A percentile compares a stretch with the other conserved stretches of the same genome.
Conservation (phyloP, 805 yeast genomes). For the Teunomyces cretensis region DNA sequence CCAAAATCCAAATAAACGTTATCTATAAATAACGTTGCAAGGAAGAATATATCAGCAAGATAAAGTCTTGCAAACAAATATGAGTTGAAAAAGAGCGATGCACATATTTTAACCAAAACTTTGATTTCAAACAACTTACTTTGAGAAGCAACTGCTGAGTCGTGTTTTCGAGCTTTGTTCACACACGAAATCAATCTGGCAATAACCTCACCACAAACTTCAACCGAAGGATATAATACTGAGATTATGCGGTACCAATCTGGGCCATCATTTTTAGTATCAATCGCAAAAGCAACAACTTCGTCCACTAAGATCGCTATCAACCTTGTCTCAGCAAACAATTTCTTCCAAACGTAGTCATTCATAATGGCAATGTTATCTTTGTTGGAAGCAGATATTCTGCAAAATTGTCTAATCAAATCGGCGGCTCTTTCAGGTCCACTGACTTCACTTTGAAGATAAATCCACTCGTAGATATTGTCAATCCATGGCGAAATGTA, state of each 20-base stretch:
- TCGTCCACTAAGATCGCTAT: slow-evolving; percentile 66
- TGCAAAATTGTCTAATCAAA: slow-evolving; percentile 61
- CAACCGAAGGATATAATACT: slow-evolving; percentile 72
- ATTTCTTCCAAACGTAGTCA: slow-evolving; percentile 63
- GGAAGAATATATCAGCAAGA: slow-evolving; percentile 68
- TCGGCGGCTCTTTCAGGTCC: slow-evolving; percentile 64
- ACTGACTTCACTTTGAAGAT: slow-evolving; percentile 48
- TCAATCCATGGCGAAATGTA: slow-evolving; percentile 75
- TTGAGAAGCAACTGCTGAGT: slow-evolving; percentile 39
- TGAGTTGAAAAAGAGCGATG: slow-evolving; percentile 71
- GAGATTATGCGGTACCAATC: slow-evolving; percentile 65
- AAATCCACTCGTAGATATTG: slow-evolving; percentile 61
- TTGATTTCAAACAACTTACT: slow-evolving; percentile 68
- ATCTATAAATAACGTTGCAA: slow-evolving; percentile 62
- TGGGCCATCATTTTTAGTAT: slow-evolving; percentile 71
- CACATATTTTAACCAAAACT: slow-evolving; percentile 61
- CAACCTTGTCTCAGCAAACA: slow-evolving; percentile 61
- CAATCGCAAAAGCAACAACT: slow-evolving; percentile 69
- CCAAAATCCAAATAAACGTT: slow-evolving; percentile 57
- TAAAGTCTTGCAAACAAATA: slow-evolving; percentile 58
- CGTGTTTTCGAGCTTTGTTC: slow-evolving; percentile 45
- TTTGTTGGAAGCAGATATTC: slow-evolving; percentile 51
- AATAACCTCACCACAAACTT: slow-evolving; percentile 65
- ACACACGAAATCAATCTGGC: slow-evolving; percentile 56
- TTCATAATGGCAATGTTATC: slow-evolving; percentile 53